These are phyloP conservation scores for Colletotrichum shisoi DNA, from an alignment of 2,329 filamentous ascomycete genomes.

Conservation along the genomic window DNA sequence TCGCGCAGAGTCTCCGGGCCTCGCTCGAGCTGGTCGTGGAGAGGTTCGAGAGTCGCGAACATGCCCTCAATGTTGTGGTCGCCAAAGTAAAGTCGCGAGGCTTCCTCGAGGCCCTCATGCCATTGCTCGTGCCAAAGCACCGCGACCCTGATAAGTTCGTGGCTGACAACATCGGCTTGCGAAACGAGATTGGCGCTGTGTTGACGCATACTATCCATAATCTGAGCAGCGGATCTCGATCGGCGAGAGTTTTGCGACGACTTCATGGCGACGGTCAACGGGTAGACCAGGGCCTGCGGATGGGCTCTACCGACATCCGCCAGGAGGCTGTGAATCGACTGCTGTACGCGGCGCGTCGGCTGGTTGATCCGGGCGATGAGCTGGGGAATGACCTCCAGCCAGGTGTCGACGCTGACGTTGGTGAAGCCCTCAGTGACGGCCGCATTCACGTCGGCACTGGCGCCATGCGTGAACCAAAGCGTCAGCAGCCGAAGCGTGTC, in stretches of 20 bases:
- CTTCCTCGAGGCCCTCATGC: constrained; percentile 98
- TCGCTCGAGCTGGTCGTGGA: constrained; percentile 89
- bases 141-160: constrained; percentile 95
- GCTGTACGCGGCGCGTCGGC: constrained; percentile 85
- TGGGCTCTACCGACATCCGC: constrained; percentile 93
- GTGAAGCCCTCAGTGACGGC: constrained; percentile 90
- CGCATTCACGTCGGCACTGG: constrained; percentile 83
- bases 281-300: constrained; percentile 95
- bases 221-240: constrained; percentile 85
- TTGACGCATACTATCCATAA: constrained; percentile 98
- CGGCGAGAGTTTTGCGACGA: constrained; percentile 81
- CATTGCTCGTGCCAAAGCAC: constrained; percentile 99
- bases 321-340: constrained; percentile 89
- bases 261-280: constrained; percentile 97
- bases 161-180: constrained; percentile 93
- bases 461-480: constrained; percentile 94
- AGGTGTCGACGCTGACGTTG: constrained; percentile 94
- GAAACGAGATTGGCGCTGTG: constrained; percentile 93
- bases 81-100: constrained; percentile 94
- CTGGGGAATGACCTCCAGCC: constrained; percentile 98
- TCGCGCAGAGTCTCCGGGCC: constrained; percentile 93
- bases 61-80: constrained; percentile 98
- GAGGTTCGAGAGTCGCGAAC: constrained; percentile 87
- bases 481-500: constrained; percentile 92
- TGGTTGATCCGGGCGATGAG: constrained; percentile 98